A percentile compares a stretch with the other conserved stretches of the same genome.
phyloP scores from a whole-genome alignment of 163 green algal species.

The Scenedesmus sp. region DNA sequence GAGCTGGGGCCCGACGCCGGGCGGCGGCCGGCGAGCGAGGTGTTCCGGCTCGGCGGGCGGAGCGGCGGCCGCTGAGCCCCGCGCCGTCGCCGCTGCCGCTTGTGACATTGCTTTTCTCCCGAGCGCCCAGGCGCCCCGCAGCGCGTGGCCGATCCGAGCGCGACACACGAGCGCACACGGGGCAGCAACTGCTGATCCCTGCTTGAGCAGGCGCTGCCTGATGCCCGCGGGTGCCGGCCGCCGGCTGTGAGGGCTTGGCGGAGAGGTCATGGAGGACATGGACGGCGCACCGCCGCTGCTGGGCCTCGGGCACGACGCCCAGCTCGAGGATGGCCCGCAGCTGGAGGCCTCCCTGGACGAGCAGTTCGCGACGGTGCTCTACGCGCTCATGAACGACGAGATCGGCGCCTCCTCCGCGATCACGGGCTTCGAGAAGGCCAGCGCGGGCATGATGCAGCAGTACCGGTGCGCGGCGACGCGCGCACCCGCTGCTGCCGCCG shows the following conservation, averaged over 20 bases:
- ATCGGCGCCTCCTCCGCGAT: conserved; percentile 51
- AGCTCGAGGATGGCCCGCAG: conserved; percentile 4
- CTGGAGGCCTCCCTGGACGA: conserved; percentile 40
- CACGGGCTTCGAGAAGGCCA: conserved; percentile 53
- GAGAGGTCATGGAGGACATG: no score
- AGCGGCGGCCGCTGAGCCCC: neutral
- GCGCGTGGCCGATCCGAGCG: no score
- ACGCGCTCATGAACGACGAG: conserved; percentile 57
- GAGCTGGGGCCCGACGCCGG: neutral
- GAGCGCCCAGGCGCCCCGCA: no score
- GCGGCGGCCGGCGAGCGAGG: conserved; percentile 19
- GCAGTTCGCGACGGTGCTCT: conserved; percentile 57
- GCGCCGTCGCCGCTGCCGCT: no score
- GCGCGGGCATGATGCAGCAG: conserved; percentile 44
- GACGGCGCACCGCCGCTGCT: neutral
- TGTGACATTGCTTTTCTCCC: no score
- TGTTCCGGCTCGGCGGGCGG: conserved; percentile 39
- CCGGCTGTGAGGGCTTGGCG: no score
- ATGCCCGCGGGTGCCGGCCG: no score
- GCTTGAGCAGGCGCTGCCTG: no score
- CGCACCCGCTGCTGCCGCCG: neutral
- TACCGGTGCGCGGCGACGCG: conserved; percentile 48
- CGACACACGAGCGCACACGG: neutral
- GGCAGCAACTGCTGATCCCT: neutral
- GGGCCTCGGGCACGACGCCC: neutral